These are phyloP conservation scores for Beauveria rudraprayagi DNA, from an alignment of 2,329 filamentous ascomycete genomes.

Conservation along the genomic window DNA sequence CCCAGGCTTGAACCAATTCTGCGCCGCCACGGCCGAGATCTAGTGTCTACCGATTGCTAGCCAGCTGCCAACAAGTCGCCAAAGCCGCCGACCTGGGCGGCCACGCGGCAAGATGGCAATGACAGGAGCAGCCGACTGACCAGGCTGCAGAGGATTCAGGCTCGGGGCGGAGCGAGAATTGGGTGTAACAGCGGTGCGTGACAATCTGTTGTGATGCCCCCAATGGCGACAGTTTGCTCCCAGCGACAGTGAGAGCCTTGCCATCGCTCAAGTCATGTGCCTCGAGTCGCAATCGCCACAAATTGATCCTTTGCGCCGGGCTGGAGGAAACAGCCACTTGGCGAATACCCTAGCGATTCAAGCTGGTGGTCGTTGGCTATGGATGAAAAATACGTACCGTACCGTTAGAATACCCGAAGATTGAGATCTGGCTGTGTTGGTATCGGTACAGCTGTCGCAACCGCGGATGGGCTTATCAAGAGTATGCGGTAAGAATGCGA, in stretches of 20 bases:
- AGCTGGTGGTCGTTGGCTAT: not conserved
- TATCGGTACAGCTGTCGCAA: not conserved
- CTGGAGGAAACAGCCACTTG: not conserved
- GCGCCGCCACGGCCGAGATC: constrained; percentile 1
- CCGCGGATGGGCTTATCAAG: not conserved
- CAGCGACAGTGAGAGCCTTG: not conserved
- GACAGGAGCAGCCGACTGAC: not conserved
- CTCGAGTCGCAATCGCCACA: not conserved
- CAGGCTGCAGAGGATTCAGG: not conserved
- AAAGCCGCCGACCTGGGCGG: not conserved
- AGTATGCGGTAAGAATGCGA: not conserved
- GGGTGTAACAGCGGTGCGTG: not conserved
- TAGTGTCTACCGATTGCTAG: not conserved
- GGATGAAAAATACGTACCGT: not conserved
- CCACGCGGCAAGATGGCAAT: not conserved
- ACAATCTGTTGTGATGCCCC: not conserved
- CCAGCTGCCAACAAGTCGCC: not conserved
- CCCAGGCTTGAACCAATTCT: not conserved
- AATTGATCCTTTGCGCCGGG: not conserved
- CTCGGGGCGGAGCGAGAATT: not conserved
- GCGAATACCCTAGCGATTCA: not conserved
- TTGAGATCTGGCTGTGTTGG: not conserved
- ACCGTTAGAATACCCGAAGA: not conserved
- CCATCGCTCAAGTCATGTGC: not conserved
- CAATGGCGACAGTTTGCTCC: not conserved